Evolutionary conservation across 2,329 filamentous ascomycete genomes (phyloP), one percentile per base, ranked within the genome.

Genomic region (Penicillium sp.): DNA sequence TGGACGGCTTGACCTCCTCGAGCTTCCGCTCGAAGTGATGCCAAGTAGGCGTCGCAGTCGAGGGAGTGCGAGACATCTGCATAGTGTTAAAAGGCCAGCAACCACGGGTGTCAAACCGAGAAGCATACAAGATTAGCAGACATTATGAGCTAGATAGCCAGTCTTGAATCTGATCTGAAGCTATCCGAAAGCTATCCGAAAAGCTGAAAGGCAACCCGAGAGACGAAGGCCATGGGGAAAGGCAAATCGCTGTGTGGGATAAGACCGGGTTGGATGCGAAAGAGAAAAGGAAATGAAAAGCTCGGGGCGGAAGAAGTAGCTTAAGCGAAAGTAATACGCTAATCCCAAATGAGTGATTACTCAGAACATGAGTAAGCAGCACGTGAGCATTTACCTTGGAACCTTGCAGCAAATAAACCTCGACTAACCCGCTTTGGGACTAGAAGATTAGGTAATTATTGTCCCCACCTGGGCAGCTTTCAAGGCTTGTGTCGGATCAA

Each of bases 1-100:
- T 98, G 31, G 87, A 86, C 43, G 88, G 82, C 65, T 88, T 91
- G 61, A 90, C 82, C 59, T 90, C 85, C 60, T 90, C 85, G 51
- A 94, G 82, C 65, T 87, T 87, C 66, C 79, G 78, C 62, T 93
- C 85, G 71, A 96, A 96, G 57, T 79, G 74, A 71, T 86, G 81
- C 69, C 80, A 83, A 63, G 78, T 73, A 54, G 85, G 82, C 62
- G 83, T 87, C 47, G 85, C 76, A 48, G 84, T 85, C 53, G 86
- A 87, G 61, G 85, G 76, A 54, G 78, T 77, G 54, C 85, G 83
- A 61, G 86, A 88, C 68, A 80, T 79, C 82, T 85, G 67, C 53
- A 59, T 56, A 52, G 54, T 59, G 66, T 69, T 67, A 69, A 67
- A 64, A 66, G 13, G 46, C 57, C 52, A 56, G 60, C 53, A 55